These are phyloP conservation scores for Neoascochyta sp. DNA, from an alignment of 2,329 filamentous ascomycete species.

Conservation along the genomic window DNA sequence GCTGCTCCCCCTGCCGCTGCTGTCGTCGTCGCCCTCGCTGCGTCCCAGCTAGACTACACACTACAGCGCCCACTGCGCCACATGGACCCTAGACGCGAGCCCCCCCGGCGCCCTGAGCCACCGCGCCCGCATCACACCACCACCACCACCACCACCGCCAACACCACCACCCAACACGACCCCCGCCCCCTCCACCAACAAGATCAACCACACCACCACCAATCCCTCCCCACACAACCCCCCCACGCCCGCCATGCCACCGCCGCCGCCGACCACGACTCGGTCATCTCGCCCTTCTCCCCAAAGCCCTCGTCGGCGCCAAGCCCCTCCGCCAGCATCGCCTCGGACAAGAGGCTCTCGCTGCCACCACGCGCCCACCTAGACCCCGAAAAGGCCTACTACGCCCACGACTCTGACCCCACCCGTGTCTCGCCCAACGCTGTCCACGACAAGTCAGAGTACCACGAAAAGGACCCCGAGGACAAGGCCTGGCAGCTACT, in stretches of 20 bases:
- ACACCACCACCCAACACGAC: no score
- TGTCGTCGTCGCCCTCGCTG: no score
- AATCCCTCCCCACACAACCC: no score
- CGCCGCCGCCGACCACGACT: slow-evolving; percentile 30
- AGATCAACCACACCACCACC: no score
- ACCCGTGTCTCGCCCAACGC: slow-evolving; percentile 17
- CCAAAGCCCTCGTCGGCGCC: slow-evolving; percentile 32
- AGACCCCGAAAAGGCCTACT: slow-evolving; percentile 34
- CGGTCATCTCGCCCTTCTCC: slow-evolving; percentile 39
- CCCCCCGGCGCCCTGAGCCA: no score
- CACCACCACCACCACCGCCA: slow-evolving; percentile 14
- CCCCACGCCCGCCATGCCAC: slow-evolving; percentile 24
- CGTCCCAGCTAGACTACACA: no score
- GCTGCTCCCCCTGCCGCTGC: no score
- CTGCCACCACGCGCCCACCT: slow-evolving; percentile 27
- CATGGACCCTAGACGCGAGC: no score
- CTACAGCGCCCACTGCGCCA: no score
- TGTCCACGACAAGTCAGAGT: slow-evolving; percentile 36
- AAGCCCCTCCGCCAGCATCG: slow-evolving; percentile 35
- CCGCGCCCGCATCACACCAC: slow-evolving; percentile 21
- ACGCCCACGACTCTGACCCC: slow-evolving; percentile 14
- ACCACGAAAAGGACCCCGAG: slow-evolving; percentile 40
- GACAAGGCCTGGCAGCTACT: slow-evolving; percentile 45
- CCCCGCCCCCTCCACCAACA: no score
- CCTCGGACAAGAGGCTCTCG: slow-evolving; percentile 14